These are phyloP conservation scores for Debaryomycetaceae sp. DNA, from an alignment of 1,139 yeast species.

Conservation along the genomic window DNA sequence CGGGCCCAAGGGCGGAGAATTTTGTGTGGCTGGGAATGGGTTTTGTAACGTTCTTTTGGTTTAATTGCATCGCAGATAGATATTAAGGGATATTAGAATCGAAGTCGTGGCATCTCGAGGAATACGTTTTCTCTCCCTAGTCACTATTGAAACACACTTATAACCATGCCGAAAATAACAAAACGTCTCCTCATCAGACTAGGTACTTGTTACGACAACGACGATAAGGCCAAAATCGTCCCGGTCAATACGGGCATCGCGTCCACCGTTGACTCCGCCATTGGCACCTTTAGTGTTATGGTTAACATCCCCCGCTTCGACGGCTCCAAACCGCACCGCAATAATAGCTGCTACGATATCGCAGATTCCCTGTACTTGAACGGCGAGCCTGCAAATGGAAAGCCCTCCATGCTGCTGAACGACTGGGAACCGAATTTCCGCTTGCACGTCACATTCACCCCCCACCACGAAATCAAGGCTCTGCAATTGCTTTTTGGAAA, in stretches of 20 bases:
- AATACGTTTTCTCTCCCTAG: neutral
- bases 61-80: too few species aligned
- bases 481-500: constrained; percentile 53
- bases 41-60: too few species aligned
- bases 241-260: constrained; percentile 35
- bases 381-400: constrained; percentile 10
- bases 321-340: constrained; percentile 29
- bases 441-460: constrained; percentile 26
- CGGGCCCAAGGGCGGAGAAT: too few species aligned
- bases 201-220: constrained; percentile 16
- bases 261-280: constrained; percentile 22
- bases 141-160: neutral
- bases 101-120: too few species aligned
- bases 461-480: constrained; percentile 35
- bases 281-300: constrained; percentile 28
- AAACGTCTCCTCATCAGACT: constrained; percentile 29
- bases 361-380: constrained; percentile 20
- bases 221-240: constrained; percentile 16
- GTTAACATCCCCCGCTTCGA: constrained; percentile 35
- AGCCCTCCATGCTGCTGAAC: neutral
- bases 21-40: too few species aligned
- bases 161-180: constrained; percentile 8
- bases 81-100: too few species aligned
- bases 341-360: constrained; percentile 23
- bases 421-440: constrained; percentile 20